Evolutionary conservation across 768 basidiomycete species (phyloP), one percentile per base, ranked within the genome.

Genomic region (Naematelia encephala): DNA sequence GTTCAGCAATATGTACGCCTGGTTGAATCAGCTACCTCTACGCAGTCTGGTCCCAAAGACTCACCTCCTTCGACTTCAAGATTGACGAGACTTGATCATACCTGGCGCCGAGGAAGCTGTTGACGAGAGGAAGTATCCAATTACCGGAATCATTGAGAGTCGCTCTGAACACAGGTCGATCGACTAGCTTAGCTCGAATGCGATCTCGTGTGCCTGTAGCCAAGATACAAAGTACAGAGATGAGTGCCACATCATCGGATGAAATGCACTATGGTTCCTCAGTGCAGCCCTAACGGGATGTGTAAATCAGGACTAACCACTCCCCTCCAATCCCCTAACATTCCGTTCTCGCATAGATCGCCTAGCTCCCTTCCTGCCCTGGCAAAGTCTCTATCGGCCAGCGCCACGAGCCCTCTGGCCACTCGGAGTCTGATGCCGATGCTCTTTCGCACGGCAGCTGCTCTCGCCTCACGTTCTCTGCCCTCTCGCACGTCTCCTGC

Each of bases 181-280:
- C 86, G 27, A 90, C 76, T 3, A 81, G 57, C 21, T 70, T 83
- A 0, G 82, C 61, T 71, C 87, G 87, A 78, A 97, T 85, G 16
- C 83, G 81, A 0, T 83, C 80, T 4, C 94, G 84, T 3, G 84
- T 78, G 58, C 90, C 81, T 42, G 83, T 88, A 0, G 91, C 87
- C 3, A 98, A 84, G 2, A 88, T 87, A 66, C 89, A 91, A 0
- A 97, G 78, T 0, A 87, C 86, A 10, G 87, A 87, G 71, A 91
- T 92, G 39, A 94, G 84, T 1, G 89, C 91, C 48, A 97, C 84
- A 76, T 97, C 94, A 3, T 83, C 83, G 0, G 89, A 83, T 0
- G 89, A 82, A 34, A 96, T 81, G 45, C 92, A 82, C 87, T 89
- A 68, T n/a, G 46, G 28, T 28, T n/a, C 14, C 1, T 34, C 51